phyloP scores from a whole-genome alignment of 768 basidiomycete species.

The Tephrocybe rancida region DNA sequence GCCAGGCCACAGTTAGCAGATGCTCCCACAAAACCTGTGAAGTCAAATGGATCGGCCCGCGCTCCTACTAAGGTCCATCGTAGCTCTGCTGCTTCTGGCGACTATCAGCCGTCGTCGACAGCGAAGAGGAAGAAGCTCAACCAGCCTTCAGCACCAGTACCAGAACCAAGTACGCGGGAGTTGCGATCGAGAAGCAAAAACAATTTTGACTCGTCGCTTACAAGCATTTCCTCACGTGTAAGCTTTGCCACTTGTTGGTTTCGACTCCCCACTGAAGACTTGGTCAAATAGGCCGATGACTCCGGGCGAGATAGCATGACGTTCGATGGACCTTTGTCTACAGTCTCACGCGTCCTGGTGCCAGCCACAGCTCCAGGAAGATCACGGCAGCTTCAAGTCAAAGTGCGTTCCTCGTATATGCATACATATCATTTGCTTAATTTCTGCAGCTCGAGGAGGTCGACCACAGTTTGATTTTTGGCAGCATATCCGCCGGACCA shows the following conservation, averaged over 20 bases:
- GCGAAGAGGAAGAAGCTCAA: slow-evolving; percentile 38
- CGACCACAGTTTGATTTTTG: slow-evolving; percentile 23
- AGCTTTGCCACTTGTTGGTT: slow-evolving; percentile 1
- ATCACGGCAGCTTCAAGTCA: slow-evolving; percentile 33
- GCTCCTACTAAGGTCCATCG: slow-evolving; percentile 17
- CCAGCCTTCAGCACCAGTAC: slow-evolving; percentile 16
- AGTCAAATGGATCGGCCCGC: slow-evolving; percentile 17
- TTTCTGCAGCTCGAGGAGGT: slow-evolving; percentile 36
- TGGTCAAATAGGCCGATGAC: slow-evolving; percentile 29
- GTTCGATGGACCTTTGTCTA: slow-evolving; percentile 18
- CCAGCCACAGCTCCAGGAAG: slow-evolving; percentile 19
- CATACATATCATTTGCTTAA: not conserved
- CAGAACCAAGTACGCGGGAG: slow-evolving; percentile 41
- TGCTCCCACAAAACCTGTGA: slow-evolving; percentile 11
- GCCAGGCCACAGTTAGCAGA: slow-evolving; percentile 1
- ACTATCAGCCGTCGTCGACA: slow-evolving; percentile 37
- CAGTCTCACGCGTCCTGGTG: slow-evolving; percentile 15
- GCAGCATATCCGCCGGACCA: slow-evolving; percentile 11
- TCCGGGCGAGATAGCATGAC: slow-evolving; percentile 21
- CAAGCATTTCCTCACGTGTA: slow-evolving; percentile 44
- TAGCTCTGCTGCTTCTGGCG: slow-evolving; percentile 23
- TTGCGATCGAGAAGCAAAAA: slow-evolving; percentile 48
- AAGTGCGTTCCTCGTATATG: slow-evolving; percentile 24
- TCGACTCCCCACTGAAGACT: slow-evolving; percentile 17
- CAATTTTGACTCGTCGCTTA: slow-evolving; percentile 35